Evolutionary conservation across 2,329 filamentous ascomycete species (phyloP).

Genomic region (Cercospora nicotianae): DNA sequence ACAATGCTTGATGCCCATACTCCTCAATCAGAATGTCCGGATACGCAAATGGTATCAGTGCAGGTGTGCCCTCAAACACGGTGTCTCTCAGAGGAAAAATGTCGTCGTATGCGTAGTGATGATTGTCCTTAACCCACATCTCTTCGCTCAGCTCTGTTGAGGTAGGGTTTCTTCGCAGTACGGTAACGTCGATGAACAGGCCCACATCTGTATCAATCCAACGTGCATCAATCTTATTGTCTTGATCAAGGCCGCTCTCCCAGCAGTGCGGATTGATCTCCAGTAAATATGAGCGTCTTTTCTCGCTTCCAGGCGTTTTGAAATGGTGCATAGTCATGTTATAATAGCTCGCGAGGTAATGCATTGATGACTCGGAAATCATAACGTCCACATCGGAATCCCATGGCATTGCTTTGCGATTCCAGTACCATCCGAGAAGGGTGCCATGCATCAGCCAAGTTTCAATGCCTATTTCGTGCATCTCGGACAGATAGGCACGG

Average conservation of each 20-base stretch:
- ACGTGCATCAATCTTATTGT: conserved; percentile 60
- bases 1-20: conserved; percentile 54
- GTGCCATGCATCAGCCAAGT: conserved; percentile 66
- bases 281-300: conserved; percentile 49
- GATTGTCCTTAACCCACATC: conserved; percentile 59
- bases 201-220: conserved; percentile 62
- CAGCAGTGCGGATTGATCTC: conserved; percentile 61
- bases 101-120: conserved; percentile 54
- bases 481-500: conserved; percentile 57
- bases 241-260: conserved; percentile 46
- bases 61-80: conserved; percentile 55
- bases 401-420: conserved; percentile 61
- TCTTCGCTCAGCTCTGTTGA: conserved; percentile 37
- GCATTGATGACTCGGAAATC: conserved; percentile 56
- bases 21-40: conserved; percentile 55
- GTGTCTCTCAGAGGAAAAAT: conserved; percentile 59
- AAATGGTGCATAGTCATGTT: conserved; percentile 61
- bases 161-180: conserved; percentile 51
- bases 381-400: conserved; percentile 63
- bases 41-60: conserved; percentile 59
- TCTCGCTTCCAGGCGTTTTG: conserved; percentile 29
- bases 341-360: conserved; percentile 59
- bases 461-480: conserved; percentile 57
- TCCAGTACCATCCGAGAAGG: conserved; percentile 65
- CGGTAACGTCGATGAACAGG: conserved; percentile 63